Evolutionary conservation across 148 eudicot genomes (phyloP).

Genomic region (Agrostemma githago): DNA sequence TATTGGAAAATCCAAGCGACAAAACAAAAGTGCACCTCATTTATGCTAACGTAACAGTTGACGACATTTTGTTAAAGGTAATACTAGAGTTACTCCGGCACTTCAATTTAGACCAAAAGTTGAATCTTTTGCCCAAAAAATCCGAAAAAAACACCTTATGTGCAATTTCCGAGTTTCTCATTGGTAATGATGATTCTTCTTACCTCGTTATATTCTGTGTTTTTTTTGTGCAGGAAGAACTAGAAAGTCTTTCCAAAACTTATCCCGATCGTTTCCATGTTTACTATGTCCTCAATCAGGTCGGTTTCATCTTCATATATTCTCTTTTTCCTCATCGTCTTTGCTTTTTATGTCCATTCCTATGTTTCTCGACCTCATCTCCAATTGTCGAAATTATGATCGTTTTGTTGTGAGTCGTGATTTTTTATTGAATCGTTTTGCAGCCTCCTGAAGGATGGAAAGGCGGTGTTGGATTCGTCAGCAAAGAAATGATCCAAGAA

Average conservation of each 20-base stretch:
- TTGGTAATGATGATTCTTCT: neutral
- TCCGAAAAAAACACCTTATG: neutral
- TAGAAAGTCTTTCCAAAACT: slow-evolving; percentile 52
- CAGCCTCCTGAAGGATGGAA: slow-evolving; percentile 91
- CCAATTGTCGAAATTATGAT: too few relatives aligned
- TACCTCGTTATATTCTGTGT: neutral
- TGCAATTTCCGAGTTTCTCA: neutral
- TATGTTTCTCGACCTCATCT: too few relatives aligned
- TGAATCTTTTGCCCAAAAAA: too few relatives aligned
- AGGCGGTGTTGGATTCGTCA: slow-evolving; percentile 84
- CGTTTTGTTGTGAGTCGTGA: neutral
- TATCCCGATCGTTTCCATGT: slow-evolving; percentile 65
- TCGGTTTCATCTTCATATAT: slow-evolving; percentile 20
- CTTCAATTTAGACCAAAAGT: too few relatives aligned
- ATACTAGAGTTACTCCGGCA: neutral
- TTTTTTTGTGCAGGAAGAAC: slow-evolving; percentile 57
- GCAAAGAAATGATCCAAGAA: slow-evolving; percentile 84
- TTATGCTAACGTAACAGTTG: slow-evolving; percentile 72
- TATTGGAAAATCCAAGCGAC: slow-evolving; percentile 76
- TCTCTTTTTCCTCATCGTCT: neutral
- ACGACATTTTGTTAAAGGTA: slow-evolving; percentile 89
- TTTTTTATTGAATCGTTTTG: slow-evolving; percentile 4
- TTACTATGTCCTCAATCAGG: slow-evolving; percentile 79
- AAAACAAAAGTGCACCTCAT: slow-evolving; percentile 71
- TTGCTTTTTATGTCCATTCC: too few relatives aligned